Conservation (phyloP, 495 filamentous ascomycete species). For the Neurospora terricola region DNA sequence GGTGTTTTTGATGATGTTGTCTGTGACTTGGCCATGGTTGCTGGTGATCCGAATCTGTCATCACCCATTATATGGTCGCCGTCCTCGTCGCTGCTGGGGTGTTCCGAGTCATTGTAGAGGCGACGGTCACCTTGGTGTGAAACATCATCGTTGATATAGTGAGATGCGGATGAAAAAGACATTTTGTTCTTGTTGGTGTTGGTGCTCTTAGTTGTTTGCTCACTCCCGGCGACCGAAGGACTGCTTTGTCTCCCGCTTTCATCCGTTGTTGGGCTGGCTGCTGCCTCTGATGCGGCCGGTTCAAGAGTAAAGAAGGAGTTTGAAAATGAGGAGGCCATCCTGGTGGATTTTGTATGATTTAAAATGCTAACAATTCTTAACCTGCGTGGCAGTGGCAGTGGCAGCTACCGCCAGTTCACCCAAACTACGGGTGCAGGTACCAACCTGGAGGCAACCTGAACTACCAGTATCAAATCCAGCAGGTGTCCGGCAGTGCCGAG, state of each 20-base stretch:
- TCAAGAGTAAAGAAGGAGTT: constrained; percentile 17
- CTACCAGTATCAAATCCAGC: not conserved
- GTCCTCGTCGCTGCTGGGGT: constrained; percentile 1
- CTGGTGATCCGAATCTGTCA: not conserved
- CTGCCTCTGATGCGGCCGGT: not conserved
- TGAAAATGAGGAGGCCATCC: constrained; percentile 22
- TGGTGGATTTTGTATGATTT: not conserved
- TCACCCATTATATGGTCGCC: constrained; percentile 2
- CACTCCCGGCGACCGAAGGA: not conserved
- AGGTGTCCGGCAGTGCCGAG: not conserved
- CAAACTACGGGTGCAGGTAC: not conserved
- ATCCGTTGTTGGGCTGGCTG: not conserved
- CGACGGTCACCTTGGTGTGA: not conserved
- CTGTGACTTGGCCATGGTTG: not conserved
- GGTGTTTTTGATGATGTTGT: constrained; percentile 1
- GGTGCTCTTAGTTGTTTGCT: not conserved
- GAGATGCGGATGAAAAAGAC: not conserved
- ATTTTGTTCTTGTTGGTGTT: not conserved
- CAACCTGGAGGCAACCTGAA: not conserved
- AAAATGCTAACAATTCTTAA: not conserved
- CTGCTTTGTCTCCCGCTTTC: not conserved
- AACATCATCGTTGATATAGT: not conserved
- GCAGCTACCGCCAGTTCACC: not conserved
- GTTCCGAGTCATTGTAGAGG: not conserved
- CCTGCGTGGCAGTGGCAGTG: not conserved